Evolutionary conservation across 495 filamentous ascomycete species (phyloP).

Genomic region (Cladorrhinum samala): DNA sequence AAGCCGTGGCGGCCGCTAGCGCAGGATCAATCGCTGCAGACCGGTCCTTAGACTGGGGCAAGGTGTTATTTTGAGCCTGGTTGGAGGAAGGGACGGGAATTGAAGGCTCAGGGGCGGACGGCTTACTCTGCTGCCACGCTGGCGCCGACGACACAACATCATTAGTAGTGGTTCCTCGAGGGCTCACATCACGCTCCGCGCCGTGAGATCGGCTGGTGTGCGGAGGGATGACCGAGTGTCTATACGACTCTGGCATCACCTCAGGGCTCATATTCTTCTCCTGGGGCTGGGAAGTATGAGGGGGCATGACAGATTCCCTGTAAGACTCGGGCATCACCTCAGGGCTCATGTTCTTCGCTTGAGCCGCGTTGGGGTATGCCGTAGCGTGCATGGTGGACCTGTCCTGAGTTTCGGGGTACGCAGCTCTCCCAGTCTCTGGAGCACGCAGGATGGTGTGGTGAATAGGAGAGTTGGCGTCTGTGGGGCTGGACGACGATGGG

Average conservation of each 20-base stretch:
- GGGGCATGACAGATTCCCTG: not conserved
- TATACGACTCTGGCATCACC: constrained; percentile 18
- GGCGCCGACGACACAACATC: not conserved
- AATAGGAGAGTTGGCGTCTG: not conserved
- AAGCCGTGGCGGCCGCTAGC: constrained; percentile 14
- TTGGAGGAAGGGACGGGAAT: not conserved
- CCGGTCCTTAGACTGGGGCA: not conserved
- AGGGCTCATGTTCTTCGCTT: constrained; percentile 12
- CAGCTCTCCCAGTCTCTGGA: not conserved
- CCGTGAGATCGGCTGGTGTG: not conserved
- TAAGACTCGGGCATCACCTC: constrained; percentile 19
- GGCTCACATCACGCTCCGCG: not conserved
- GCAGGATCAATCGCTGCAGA: constrained; percentile 11
- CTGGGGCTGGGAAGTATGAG: not conserved
- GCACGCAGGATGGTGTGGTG: not conserved
- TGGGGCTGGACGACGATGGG: not conserved
- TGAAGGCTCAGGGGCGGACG: not conserved
- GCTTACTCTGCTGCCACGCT: not conserved
- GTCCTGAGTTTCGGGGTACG: no score
- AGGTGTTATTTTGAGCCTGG: not conserved
- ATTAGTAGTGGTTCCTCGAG: not conserved
- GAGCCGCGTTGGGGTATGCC: constrained; percentile 1
- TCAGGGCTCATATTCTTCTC: constrained; percentile 7
- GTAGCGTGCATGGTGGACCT: no score
- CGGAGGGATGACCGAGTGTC: not conserved